Conservation (phyloP, 2,329 filamentous ascomycete genomes). For the Talaromyces amestolkiae region DNA sequence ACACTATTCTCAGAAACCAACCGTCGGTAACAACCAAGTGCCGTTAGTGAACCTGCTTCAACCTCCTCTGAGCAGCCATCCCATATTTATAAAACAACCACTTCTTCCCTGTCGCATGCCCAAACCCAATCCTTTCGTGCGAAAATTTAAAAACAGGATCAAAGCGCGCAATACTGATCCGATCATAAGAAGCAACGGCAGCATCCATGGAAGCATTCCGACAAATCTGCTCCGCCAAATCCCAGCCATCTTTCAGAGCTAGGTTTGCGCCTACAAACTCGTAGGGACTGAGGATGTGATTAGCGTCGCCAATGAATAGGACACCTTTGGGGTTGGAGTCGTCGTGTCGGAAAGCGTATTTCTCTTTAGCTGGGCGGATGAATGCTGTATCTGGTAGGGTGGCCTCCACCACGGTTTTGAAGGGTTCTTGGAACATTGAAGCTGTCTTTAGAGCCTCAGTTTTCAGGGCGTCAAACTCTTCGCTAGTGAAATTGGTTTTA, state of each 20-base stretch:
- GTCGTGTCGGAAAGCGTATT: constrained; percentile 43
- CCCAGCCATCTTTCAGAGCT: constrained; percentile 48
- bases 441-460: constrained; percentile 27
- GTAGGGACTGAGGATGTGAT: constrained; percentile 52
- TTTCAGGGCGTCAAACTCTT: background rate
- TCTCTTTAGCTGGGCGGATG: constrained; percentile 45
- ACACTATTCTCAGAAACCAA: no score
- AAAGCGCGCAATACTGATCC: constrained; percentile 34
- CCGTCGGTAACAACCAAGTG: no score
- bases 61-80: constrained; percentile 12
- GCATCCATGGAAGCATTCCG: constrained; percentile 24
- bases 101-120: constrained; percentile 9
- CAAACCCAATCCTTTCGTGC: constrained; percentile 11
- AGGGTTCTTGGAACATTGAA: constrained; percentile 40
- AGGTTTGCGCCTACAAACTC: constrained; percentile 50
- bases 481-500: background rate
- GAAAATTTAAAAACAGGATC: constrained; percentile 9
- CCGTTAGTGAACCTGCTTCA: constrained; percentile 5
- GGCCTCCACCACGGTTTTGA: constrained; percentile 40
- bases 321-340: constrained; percentile 27
- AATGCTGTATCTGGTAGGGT: constrained; percentile 41
- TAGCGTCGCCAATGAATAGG: constrained; percentile 51
- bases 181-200: constrained; percentile 36
- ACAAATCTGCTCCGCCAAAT: constrained; percentile 44
- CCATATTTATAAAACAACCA: constrained; percentile 16